phyloP scores from a whole-genome alignment of 768 basidiomycete genomes.

The Obba rivulosa region DNA sequence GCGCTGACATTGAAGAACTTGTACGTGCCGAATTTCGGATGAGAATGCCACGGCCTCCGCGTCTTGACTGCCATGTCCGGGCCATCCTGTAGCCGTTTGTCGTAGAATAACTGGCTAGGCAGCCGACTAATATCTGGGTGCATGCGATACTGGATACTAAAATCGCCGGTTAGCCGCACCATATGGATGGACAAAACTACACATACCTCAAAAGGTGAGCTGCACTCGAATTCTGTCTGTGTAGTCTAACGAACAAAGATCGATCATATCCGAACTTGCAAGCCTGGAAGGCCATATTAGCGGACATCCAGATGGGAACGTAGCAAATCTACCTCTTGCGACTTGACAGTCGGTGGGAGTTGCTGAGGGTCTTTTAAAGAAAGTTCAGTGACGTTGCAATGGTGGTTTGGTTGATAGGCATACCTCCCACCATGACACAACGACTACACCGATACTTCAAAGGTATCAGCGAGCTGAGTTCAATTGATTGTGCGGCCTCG shows the following conservation, averaged over 20 bases:
- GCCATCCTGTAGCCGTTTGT: conserved; percentile 74
- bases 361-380: conserved; percentile 69
- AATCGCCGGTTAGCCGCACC: not conserved
- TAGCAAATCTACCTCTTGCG: conserved; percentile 42
- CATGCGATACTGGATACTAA: conserved; percentile 99
- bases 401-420: conserved; percentile 4
- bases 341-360: conserved; percentile 89
- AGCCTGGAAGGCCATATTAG: conserved; percentile 39
- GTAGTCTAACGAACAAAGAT: conserved; percentile 88
- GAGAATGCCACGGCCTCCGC: conserved; percentile 76
- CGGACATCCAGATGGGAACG: not conserved
- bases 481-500: conserved; percentile 96
- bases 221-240: conserved; percentile 71
- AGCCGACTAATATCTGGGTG: conserved; percentile 91
- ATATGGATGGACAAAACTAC: not conserved
- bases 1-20: conserved; percentile 78
- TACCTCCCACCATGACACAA: conserved; percentile 92
- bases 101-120: conserved; percentile 87
- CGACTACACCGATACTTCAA: conserved; percentile 79
- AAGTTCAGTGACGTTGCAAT: not conserved
- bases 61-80: conserved; percentile 86
- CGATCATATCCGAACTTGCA: conserved; percentile 76
- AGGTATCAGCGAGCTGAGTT: conserved; percentile 92
- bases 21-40: conserved; percentile 77
- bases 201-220: conserved; percentile 84